phyloP scores from a whole-genome alignment of 306 rosid species.

The Sphenostylis stenocarpa region DNA sequence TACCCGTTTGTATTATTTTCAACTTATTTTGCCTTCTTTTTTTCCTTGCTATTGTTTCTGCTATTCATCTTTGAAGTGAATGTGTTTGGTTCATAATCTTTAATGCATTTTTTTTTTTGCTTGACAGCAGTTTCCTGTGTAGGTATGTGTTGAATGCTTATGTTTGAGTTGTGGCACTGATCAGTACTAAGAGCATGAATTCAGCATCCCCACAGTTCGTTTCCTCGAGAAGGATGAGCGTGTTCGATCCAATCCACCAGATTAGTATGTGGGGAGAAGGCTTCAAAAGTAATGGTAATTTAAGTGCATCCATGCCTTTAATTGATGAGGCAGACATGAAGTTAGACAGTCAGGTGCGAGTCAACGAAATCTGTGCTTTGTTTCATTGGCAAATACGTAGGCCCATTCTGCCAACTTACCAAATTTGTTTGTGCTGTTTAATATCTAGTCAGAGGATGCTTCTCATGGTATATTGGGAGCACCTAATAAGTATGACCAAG shows the following conservation, averaged over 20 bases:
- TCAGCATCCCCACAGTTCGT: constrained; percentile 70
- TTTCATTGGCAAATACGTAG: constrained; percentile 15
- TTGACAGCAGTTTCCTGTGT: not conserved
- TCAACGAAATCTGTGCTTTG: constrained; percentile 7
- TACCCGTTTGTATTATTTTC: not conserved
- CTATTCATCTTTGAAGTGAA: not conserved
- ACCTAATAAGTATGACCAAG: constrained; percentile 49
- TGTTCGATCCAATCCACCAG: constrained; percentile 86
- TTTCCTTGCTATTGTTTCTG: not conserved
- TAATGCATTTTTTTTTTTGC: not conserved
- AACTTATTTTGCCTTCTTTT: not conserved
- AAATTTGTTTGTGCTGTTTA: constrained; percentile 18
- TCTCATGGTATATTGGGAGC: constrained; percentile 44
- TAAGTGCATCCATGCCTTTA: constrained; percentile 56
- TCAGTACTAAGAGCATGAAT: constrained; percentile 64
- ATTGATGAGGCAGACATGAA: constrained; percentile 62
- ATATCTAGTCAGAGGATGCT: constrained; percentile 53
- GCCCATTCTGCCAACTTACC: constrained; percentile 22
- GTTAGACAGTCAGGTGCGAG: constrained; percentile 66
- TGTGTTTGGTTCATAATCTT: not conserved
- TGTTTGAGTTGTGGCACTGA: constrained; percentile 24
- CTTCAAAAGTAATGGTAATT: constrained; percentile 59
- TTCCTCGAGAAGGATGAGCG: constrained; percentile 73
- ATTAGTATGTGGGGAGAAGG: constrained; percentile 90
- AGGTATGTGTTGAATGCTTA: constrained; percentile 23